Percentiles rank a stretch among this genome's conserved stretches.
Conservation (phyloP, 345 rosid species). For the Sapria himalayana region DNA sequence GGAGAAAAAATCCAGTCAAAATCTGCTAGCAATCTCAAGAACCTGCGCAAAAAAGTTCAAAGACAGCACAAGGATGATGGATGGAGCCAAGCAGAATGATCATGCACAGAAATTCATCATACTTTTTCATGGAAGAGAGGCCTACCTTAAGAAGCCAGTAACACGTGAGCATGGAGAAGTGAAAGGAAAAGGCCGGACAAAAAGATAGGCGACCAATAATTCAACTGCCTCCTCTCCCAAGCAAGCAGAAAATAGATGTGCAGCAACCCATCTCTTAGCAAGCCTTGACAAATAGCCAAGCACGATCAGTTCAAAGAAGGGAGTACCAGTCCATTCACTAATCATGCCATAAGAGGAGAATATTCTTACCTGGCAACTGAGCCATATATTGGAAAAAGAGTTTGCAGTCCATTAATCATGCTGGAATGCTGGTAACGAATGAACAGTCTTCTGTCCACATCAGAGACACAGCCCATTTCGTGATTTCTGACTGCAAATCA, state of each 20-base stretch:
- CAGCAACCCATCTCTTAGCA: conserved; percentile 85
- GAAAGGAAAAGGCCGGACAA: conserved; percentile 68
- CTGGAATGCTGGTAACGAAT: conserved; percentile 72
- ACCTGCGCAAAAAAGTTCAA: conserved; percentile 41
- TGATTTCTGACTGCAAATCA: conserved; percentile 29
- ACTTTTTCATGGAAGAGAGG: conserved; percentile 7
- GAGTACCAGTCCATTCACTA: too few relatives aligned
- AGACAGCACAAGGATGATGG: neutral
- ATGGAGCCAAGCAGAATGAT: conserved; percentile 2
- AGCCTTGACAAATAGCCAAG: conserved; percentile 28
- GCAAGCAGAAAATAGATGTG: conserved; percentile 85
- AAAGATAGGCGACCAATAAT: conserved; percentile 59
- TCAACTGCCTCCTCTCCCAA: conserved; percentile 74
- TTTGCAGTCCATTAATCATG: conserved; percentile 75
- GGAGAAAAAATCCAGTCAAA: conserved; percentile 74
- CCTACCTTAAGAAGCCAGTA: conserved; percentile 71
- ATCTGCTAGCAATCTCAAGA: conserved; percentile 55
- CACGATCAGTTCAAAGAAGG: neutral
- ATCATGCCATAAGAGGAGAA: too few relatives aligned
- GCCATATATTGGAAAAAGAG: conserved; percentile 39
- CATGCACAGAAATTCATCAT: too few relatives aligned
- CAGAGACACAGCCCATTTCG: conserved; percentile 31
- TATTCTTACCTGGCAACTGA: conserved; percentile 50
- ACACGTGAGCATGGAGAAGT: conserved; percentile 58
- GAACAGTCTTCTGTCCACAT: conserved; percentile 49